Percentiles rank a stretch among this genome's conserved stretches.
These are phyloP conservation scores for Hippophae rhamnoides DNA, from an alignment of 306 rosid genomes.

Conservation along the genomic window DNA sequence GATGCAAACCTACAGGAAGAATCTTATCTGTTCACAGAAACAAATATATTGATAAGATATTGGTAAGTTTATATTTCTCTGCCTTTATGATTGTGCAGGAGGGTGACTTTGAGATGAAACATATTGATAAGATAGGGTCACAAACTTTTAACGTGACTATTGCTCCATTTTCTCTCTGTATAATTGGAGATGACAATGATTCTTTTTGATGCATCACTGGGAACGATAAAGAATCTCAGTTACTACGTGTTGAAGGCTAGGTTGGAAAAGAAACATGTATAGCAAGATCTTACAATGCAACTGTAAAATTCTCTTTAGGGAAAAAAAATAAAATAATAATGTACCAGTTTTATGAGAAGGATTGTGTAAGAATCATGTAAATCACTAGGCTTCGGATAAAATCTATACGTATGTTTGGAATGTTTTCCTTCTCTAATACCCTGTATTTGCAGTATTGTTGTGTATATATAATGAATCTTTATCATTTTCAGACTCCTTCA, in stretches of 20 bases:
- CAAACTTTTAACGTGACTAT: conserved; percentile 42
- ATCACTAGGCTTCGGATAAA: too few relatives aligned
- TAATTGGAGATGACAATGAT: conserved; percentile 35
- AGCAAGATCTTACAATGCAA: background rate
- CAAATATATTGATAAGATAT: background rate
- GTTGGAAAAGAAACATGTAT: background rate
- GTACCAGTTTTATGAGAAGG: too few relatives aligned
- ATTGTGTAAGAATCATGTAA: too few relatives aligned
- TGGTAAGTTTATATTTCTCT: conserved; percentile 2
- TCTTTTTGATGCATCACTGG: conserved; percentile 16
- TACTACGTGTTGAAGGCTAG: background rate
- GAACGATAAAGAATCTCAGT: conserved; percentile 1
- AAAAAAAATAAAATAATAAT: background rate
- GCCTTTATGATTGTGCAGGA: conserved; percentile 31
- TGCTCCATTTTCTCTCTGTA: conserved; percentile 48
- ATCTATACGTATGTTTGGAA: too few relatives aligned
- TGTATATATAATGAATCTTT: too few relatives aligned
- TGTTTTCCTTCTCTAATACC: too few relatives aligned
- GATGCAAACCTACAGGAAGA: too few relatives aligned
- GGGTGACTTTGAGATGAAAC: conserved; percentile 60
- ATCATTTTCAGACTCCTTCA: too few relatives aligned
- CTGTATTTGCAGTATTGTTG: too few relatives aligned
- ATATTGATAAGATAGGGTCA: conserved; percentile 34
- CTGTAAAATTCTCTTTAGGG: conserved; percentile 3
- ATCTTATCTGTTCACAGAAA: background rate